Percentiles rank a stretch among this genome's conserved stretches.
These are phyloP conservation scores for Hura crepitans DNA, from an alignment of 441 rosid genomes.

Conservation along the genomic window DNA sequence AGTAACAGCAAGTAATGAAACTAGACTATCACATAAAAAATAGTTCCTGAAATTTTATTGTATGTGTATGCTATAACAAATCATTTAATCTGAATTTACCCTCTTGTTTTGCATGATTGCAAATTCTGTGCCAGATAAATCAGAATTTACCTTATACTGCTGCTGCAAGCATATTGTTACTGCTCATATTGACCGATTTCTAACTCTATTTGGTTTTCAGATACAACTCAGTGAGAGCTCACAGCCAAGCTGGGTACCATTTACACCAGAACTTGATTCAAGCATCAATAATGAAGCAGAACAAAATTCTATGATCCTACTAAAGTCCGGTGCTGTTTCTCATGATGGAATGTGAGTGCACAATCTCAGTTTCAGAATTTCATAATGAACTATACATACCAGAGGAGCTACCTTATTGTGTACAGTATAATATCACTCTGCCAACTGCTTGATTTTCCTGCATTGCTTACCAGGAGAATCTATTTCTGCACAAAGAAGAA, in stretches of 20 bases:
- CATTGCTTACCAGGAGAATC: conserved; percentile 38
- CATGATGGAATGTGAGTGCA: conserved; percentile 51
- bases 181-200: too few relatives aligned
- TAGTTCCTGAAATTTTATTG: neutral
- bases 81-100: neutral
- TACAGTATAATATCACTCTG: neutral
- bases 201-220: conserved; percentile 25
- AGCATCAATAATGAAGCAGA: conserved; percentile 35
- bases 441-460: conserved; percentile 7
- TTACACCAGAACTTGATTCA: conserved; percentile 32
- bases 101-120: neutral
- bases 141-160: neutral
- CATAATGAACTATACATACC: too few relatives aligned
- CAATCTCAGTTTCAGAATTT: conserved; percentile 16
- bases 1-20: neutral
- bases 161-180: neutral
- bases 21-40: neutral
- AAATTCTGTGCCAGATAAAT: neutral
- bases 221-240: conserved; percentile 51
- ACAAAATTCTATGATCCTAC: conserved; percentile 29
- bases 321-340: conserved; percentile 59
- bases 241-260: conserved; percentile 57
- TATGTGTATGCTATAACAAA: neutral
- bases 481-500: conserved; percentile 62
- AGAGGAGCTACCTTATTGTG: neutral